A percentile compares a stretch with the other conserved stretches of the same genome.
Evolutionary conservation across 2,329 filamentous ascomycete genomes (phyloP).

Genomic region (Hypomyces rosellus): DNA sequence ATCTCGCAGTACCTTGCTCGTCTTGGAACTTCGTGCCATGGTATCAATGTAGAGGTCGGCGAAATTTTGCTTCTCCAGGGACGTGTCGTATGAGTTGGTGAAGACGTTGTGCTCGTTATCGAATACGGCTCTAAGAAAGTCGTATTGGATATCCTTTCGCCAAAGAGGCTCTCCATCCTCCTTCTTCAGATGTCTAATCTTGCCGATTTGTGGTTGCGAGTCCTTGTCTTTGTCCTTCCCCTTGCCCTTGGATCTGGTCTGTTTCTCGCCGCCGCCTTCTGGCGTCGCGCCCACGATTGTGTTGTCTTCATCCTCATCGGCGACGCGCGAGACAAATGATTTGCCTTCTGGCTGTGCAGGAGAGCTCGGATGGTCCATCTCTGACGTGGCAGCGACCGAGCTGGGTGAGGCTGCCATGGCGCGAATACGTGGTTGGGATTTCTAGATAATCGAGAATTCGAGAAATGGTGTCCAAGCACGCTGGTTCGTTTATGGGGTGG

Average conservation of each 20-base stretch:
- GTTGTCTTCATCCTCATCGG: constrained; percentile 42
- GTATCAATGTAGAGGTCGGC: constrained; percentile 97
- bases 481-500: neutral
- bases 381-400: constrained; percentile 37
- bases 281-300: constrained; percentile 35
- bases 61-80: constrained; percentile 65
- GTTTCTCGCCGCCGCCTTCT: constrained; percentile 35
- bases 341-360: constrained; percentile 37
- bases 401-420: constrained; percentile 36
- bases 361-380: constrained; percentile 41
- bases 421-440: constrained; percentile 7
- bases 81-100: constrained; percentile 78
- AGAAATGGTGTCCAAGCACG: neutral
- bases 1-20: constrained; percentile 95
- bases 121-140: constrained; percentile 76
- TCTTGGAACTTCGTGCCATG: constrained; percentile 98
- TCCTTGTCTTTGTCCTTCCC: constrained; percentile 29
- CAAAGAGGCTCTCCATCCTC: constrained; percentile 82
- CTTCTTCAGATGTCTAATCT: constrained; percentile 81
- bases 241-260: constrained; percentile 27
- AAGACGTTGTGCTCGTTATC: constrained; percentile 71
- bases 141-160: constrained; percentile 83
- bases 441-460: neutral
- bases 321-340: constrained; percentile 40
- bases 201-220: constrained; percentile 45